These are phyloP conservation scores for Cyberlindnera bimundalis DNA, from an alignment of 805 yeast species.

Conservation along the genomic window DNA sequence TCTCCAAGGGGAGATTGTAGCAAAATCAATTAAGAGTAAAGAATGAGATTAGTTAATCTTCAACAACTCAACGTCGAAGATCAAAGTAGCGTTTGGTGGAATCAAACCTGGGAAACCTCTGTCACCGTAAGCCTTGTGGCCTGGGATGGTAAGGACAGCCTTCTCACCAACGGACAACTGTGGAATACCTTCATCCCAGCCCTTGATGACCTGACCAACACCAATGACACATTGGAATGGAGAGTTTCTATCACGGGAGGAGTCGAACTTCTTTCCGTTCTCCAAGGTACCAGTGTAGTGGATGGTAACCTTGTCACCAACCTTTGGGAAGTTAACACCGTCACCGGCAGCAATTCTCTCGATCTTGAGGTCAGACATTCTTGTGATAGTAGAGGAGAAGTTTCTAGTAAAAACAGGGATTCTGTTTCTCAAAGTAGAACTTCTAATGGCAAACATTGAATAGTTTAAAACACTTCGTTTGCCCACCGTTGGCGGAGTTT, in stretches of 20 bases:
- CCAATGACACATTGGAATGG: conserved; percentile 95
- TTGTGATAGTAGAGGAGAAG: conserved; percentile 18
- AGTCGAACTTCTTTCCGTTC: conserved; percentile 94
- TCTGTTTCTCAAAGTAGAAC: conserved; percentile 8
- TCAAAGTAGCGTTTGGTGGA: conserved; percentile 93
- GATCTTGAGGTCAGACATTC: conserved; percentile 30
- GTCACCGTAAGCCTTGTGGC: conserved; percentile 88
- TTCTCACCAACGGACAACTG: conserved; percentile 89
- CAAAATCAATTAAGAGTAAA: too few relatives aligned
- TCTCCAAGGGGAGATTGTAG: too few relatives aligned
- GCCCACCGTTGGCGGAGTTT: too few relatives aligned
- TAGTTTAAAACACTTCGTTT: too few relatives aligned
- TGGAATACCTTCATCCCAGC: conserved; percentile 96
- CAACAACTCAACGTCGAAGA: conserved; percentile 76
- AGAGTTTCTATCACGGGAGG: conserved; percentile 90
- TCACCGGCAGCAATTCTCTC: conserved; percentile 49
- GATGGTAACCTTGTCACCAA: conserved; percentile 86
- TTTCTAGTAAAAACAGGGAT: conserved; percentile 10
- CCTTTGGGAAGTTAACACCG: conserved; percentile 79
- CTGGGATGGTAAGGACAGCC: conserved; percentile 90
- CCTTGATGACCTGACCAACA: conserved; percentile 93
- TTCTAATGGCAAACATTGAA: conserved; percentile 17
- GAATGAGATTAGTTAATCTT: conserved; percentile 43
- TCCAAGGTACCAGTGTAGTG: conserved; percentile 95
- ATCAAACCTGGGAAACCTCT: conserved; percentile 96